These are phyloP conservation scores for Leccinum longicurvipes DNA, from an alignment of 768 basidiomycete species.

Conservation along the genomic window DNA sequence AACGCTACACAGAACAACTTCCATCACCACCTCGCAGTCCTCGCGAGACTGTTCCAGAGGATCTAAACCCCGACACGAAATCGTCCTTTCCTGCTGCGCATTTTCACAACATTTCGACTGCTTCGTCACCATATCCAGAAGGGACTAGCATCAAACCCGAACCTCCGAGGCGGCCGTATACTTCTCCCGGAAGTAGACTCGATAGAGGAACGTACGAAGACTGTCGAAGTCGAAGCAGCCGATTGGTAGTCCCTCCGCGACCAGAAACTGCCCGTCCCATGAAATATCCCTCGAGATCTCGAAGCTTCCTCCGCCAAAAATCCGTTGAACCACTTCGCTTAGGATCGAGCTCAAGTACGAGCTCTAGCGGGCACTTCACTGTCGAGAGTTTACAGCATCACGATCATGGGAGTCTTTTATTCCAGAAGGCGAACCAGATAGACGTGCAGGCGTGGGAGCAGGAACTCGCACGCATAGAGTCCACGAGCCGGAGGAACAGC, in stretches of 20 bases:
- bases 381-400: constrained; percentile 19
- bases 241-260: constrained; percentile 15
- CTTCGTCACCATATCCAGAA: constrained; percentile 30
- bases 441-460: constrained; percentile 72
- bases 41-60: constrained; percentile 7
- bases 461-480: constrained; percentile 70
- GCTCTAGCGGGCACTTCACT: constrained; percentile 47
- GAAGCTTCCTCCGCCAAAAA: constrained; percentile 21
- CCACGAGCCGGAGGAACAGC: constrained; percentile 48
- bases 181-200: constrained; percentile 55
- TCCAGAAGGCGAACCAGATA: constrained; percentile 29
- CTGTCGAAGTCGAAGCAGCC: constrained; percentile 14
- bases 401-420: constrained; percentile 15
- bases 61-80: constrained; percentile 1
- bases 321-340: constrained; percentile 27
- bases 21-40: constrained; percentile 42
- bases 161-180: constrained; percentile 58
- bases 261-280: constrained; percentile 30
- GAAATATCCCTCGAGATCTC: constrained; percentile 12
- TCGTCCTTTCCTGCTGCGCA: constrained; percentile 15
- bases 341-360: constrained; percentile 31
- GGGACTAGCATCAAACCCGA: constrained; percentile 29
- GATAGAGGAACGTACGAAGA: constrained; percentile 14
- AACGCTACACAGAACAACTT: constrained; percentile 27
- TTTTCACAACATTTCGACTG: constrained; percentile 27